Base-by-base conservation (phyloP, 2,329 filamentous ascomycete species). In the Aspergillus proliferans region DNA sequence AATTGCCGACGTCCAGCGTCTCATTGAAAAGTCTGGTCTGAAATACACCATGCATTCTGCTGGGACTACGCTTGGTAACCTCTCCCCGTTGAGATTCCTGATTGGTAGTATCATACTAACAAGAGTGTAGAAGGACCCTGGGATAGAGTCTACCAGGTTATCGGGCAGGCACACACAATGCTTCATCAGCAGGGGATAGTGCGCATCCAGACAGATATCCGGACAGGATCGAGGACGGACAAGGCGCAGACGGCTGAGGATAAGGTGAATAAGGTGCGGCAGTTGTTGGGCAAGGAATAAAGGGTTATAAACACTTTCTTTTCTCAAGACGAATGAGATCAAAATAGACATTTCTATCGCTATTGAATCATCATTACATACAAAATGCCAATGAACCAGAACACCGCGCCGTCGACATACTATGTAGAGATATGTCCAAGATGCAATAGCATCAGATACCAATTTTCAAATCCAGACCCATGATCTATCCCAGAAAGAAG, bases 31-130 rank as follows among this genome's bases (percentile, higher is more conserved):
- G 47, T 93, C 86, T 58, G 89, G 89, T 2, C 69, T 97, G 54
- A 84, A 82, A 55, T 92, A 91, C 66, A 84, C 80, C 43, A 93
- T 97, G 88, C 92, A 97, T 71, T 91, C 88, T 22, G 91, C 90
- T 2, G 93, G 92, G 10, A 96, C 92, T 0, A 97, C 92, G 0
- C 81, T 97, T 48, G 90, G 89, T 93, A 75, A 30, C 50, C 84
- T 75, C 18, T 22, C 38, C 26, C 9, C 19, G 28, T 41, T 38
- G 6, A 41, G 22, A 33, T 21, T 14, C n/a, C 6, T 43, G 45
- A 26, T 52, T 55, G 46, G 56, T 33, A 21, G 38, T 4, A 9
- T 8, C 3, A 40, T 19, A 43, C 14, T 45, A 38, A 21, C 19
- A 30, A 39, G 15, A 19, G 19, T 50, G 53, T 58, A 95, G 92